Conservation (phyloP, 208 protist species). For the Trypanosoma cruzi region DNA sequence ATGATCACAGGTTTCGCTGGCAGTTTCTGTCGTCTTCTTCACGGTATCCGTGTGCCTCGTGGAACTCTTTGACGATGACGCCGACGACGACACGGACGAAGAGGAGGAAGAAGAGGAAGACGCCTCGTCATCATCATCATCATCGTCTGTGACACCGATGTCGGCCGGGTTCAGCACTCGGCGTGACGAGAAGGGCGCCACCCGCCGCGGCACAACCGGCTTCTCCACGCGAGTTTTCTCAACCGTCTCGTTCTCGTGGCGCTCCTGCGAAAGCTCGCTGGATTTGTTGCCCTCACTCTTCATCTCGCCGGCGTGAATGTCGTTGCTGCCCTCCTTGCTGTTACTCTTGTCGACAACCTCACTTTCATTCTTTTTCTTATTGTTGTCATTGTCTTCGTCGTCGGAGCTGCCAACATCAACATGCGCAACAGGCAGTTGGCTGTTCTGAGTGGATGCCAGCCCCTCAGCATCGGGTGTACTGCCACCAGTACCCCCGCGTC, state of each 20-base stretch:
- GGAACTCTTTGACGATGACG: background rate
- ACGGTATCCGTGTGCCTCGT: conserved; percentile 1
- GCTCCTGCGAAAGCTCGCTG: background rate
- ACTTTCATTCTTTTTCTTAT: conserved; percentile 3
- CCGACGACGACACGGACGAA: conserved; percentile 30
- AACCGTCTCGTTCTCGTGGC: background rate
- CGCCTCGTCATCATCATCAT: conserved; percentile 12
- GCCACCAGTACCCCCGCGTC: conserved; percentile 20
- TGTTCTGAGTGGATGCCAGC: background rate
- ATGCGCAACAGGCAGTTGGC: conserved; percentile 4
- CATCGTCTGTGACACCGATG: conserved; percentile 29
- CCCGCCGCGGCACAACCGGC: background rate
- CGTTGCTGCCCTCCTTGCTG: background rate
- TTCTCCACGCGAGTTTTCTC: background rate
- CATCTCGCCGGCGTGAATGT: background rate
- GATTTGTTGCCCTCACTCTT: conserved; percentile 3
- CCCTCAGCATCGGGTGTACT: background rate
- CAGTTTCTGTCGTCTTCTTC: background rate
- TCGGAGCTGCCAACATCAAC: conserved; percentile 26
- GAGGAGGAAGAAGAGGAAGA: conserved; percentile 22
- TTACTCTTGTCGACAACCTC: background rate
- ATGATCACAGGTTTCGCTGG: background rate
- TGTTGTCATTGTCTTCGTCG: conserved; percentile 20
- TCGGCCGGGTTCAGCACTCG: conserved; percentile 19
- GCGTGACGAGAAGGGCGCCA: conserved; percentile 5